These are phyloP conservation scores for Stagonosporopsis cucurbitacearum DNA, from an alignment of 2,329 filamentous ascomycete species.

Conservation along the genomic window DNA sequence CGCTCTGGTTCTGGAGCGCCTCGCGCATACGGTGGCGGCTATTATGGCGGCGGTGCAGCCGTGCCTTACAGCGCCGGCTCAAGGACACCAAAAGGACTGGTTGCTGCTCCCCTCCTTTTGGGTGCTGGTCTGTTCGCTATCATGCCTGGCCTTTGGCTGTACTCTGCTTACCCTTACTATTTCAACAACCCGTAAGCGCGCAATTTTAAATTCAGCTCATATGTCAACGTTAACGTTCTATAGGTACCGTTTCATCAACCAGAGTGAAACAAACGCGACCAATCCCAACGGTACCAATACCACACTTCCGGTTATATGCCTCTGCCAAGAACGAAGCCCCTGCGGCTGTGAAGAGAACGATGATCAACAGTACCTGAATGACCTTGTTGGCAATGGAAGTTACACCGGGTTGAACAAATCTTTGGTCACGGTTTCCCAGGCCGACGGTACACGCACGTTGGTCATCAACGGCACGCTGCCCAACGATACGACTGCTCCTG, in stretches of 20 bases:
- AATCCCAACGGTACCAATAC: slow-evolving; percentile 40
- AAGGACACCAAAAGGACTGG: slow-evolving; percentile 57
- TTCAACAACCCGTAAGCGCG: slow-evolving; percentile 57
- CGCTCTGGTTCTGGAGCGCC: slow-evolving; percentile 63
- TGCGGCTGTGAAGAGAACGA: slow-evolving; percentile 76
- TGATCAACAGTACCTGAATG: slow-evolving; percentile 64
- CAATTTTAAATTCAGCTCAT: neutral
- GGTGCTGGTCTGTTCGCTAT: slow-evolving; percentile 58
- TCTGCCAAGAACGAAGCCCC: slow-evolving; percentile 62
- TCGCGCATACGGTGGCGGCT: slow-evolving; percentile 66
- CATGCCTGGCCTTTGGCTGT: slow-evolving; percentile 71
- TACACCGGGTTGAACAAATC: slow-evolving; percentile 66
- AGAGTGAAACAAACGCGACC: slow-evolving; percentile 50
- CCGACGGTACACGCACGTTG: slow-evolving; percentile 69
- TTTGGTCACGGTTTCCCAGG: slow-evolving; percentile 66
- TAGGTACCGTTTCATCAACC: slow-evolving; percentile 58
- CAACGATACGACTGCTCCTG: slow-evolving; percentile 58
- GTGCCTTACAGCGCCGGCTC: slow-evolving; percentile 67
- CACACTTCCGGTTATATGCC: slow-evolving; percentile 63
- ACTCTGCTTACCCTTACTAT: slow-evolving; percentile 66
- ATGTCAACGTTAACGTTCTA: neutral
- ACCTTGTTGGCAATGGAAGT: slow-evolving; percentile 63
- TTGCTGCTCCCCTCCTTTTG: slow-evolving; percentile 57
- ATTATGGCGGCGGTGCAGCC: slow-evolving; percentile 67
- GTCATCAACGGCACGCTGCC: slow-evolving; percentile 78